Percentiles rank a stretch among this genome's conserved stretches.
Conservation (phyloP, 73 alveolate species). For the Paramecium primaurelia region DNA sequence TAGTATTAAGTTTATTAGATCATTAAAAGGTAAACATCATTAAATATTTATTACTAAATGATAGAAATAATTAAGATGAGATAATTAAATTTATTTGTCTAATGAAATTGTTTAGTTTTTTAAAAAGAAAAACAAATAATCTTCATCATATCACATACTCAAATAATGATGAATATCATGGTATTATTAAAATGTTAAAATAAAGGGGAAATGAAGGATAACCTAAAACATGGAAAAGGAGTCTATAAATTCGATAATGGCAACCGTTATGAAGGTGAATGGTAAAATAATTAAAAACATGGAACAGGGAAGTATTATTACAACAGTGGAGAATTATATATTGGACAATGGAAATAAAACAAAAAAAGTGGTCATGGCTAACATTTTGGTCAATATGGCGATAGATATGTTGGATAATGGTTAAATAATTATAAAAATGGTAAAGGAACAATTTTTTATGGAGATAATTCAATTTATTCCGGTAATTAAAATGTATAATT, state of each 20-base stretch:
- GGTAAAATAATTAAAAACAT: background rate
- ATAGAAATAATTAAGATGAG: background rate
- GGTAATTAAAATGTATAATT: background rate
- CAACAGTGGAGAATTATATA: background rate
- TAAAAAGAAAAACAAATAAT: background rate
- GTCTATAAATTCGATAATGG: slow-evolving; percentile 22
- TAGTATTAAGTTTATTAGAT: background rate
- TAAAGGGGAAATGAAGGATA: background rate
- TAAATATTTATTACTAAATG: background rate
- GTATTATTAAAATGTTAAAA: background rate
- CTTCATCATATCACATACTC: background rate
- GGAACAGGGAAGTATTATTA: slow-evolving; percentile 27
- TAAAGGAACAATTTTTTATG: background rate
- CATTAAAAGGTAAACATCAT: background rate
- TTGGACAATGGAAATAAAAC: background rate
- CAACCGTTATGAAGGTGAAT: slow-evolving; percentile 31
- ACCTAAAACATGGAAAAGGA: slow-evolving; percentile 12
- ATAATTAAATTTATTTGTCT: background rate
- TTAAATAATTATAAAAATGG: background rate
- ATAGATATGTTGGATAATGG: slow-evolving; percentile 24
- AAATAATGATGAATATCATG: slow-evolving; percentile 46
- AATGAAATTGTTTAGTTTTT: background rate
- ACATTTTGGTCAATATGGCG: background rate
- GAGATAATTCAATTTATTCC: background rate
- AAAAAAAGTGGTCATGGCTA: background rate